phyloP scores from a whole-genome alignment of 352 stramenopile genomes.

The Pythium monospermum region DNA sequence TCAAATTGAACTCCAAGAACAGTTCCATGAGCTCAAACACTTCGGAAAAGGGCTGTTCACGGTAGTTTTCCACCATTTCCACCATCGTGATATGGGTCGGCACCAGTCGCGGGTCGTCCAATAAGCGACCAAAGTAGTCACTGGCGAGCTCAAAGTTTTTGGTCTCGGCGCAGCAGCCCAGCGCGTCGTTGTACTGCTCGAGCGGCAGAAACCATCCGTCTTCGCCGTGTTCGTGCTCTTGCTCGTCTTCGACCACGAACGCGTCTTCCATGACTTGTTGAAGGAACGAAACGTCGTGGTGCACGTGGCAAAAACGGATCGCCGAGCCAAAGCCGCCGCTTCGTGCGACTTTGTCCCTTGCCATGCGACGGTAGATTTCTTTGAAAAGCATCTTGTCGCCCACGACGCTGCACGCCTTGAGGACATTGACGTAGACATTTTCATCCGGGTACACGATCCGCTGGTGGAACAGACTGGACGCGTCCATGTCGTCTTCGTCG shows the following conservation, averaged over 20 bases:
- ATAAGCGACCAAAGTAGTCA: slow-evolving; percentile 59
- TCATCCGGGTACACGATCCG: slow-evolving; percentile 37
- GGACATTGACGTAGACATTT: slow-evolving; percentile 76
- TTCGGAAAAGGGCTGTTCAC: slow-evolving; percentile 48
- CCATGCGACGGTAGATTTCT: slow-evolving; percentile 55
- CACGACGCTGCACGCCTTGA: slow-evolving; percentile 43
- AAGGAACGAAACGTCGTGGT: slow-evolving; percentile 44
- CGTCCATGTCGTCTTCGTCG: slow-evolving; percentile 1
- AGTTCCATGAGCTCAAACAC: slow-evolving; percentile 67
- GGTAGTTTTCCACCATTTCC: slow-evolving; percentile 69
- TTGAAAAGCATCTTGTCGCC: slow-evolving; percentile 39
- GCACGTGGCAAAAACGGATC: slow-evolving; percentile 55
- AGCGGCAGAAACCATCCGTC: slow-evolving; percentile 47
- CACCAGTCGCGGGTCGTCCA: slow-evolving; percentile 43
- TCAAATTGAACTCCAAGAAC: slow-evolving; percentile 53
- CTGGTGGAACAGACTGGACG: neutral
- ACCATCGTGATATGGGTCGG: slow-evolving; percentile 76
- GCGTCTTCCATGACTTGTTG: slow-evolving; percentile 57
- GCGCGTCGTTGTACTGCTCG: slow-evolving; percentile 74
- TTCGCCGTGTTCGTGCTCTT: slow-evolving; percentile 13
- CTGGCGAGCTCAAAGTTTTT: slow-evolving; percentile 42
- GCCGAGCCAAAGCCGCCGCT: slow-evolving; percentile 61
- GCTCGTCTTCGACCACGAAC: slow-evolving; percentile 37
- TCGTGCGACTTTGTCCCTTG: slow-evolving; percentile 34
- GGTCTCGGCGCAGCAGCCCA: slow-evolving; percentile 58